phyloP scores from a whole-genome alignment of 2,329 filamentous ascomycete species.

The Trichoderma koningii region DNA sequence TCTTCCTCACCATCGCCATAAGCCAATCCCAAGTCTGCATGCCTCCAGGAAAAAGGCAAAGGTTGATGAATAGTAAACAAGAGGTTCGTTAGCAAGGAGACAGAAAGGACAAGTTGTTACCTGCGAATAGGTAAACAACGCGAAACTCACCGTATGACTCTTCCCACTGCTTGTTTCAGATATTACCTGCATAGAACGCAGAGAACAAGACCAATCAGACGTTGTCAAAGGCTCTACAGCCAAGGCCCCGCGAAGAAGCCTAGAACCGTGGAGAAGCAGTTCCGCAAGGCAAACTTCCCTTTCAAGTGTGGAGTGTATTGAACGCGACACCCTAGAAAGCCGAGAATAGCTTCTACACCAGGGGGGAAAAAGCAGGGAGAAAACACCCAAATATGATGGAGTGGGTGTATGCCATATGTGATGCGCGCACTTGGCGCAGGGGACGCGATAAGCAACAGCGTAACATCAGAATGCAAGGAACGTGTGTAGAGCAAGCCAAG shows the following conservation, averaged over 20 bases:
- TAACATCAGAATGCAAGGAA: background rate
- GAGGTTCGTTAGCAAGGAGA: background rate
- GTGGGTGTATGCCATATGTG: background rate
- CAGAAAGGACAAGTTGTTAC: background rate
- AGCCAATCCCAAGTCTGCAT: constrained; percentile 1
- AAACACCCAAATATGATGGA: too few species aligned
- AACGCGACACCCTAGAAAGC: constrained; percentile 2
- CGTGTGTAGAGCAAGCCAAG: background rate
- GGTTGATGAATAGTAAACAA: background rate
- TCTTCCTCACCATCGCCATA: background rate
- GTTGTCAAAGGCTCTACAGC: background rate
- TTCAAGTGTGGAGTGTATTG: background rate
- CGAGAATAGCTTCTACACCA: background rate
- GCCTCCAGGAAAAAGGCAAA: background rate
- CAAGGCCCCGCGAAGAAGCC: constrained; percentile 2
- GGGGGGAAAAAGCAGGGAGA: background rate
- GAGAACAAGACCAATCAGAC: constrained; percentile 11
- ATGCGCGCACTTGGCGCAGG: background rate
- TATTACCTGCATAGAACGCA: constrained; percentile 5
- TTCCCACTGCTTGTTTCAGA: background rate
- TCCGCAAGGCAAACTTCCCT: background rate
- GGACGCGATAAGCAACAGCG: background rate
- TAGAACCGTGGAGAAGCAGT: constrained; percentile 9
- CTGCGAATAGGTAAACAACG: background rate
- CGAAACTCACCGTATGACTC: constrained; percentile 4